A percentile compares a stretch with the other conserved stretches of the same genome.
Evolutionary conservation across 495 filamentous ascomycete genomes (phyloP).

Genomic region (Xylaria flabelliformis): DNA sequence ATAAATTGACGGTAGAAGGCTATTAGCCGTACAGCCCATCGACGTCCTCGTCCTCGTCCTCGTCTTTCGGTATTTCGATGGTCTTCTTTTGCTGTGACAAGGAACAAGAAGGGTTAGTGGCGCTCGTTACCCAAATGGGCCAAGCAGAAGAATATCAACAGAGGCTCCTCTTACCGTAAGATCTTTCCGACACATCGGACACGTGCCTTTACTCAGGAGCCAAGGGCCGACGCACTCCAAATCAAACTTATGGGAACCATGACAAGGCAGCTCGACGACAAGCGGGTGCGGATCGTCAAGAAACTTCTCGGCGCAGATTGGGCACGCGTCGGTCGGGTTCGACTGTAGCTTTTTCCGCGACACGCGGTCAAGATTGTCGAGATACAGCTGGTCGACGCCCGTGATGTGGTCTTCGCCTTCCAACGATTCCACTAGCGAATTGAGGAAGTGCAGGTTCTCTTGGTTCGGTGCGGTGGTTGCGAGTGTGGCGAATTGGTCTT

Average conservation of each 20-base stretch:
- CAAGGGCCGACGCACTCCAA: constrained; percentile 94
- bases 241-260: constrained; percentile 84
- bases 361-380: constrained; percentile 83
- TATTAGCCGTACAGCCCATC: constrained; percentile 76
- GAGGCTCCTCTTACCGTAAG: constrained; percentile 52
- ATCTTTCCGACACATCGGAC: constrained; percentile 83
- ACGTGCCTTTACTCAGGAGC: constrained; percentile 86
- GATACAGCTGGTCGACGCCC: constrained; percentile 80
- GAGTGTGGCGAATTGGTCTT: constrained; percentile 56
- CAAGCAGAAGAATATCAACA: background rate
- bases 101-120: background rate
- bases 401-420: constrained; percentile 65
- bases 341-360: constrained; percentile 63
- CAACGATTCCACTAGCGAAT: constrained; percentile 47
- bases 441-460: constrained; percentile 66
- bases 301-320: constrained; percentile 85
- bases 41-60: constrained; percentile 69
- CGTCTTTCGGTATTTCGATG: constrained; percentile 48
- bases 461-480: constrained; percentile 55
- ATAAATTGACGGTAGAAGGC: background rate
- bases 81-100: constrained; percentile 60
- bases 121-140: background rate
- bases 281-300: constrained; percentile 81
- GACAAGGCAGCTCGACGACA: constrained; percentile 87
- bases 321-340: constrained; percentile 72